Percentiles rank a stretch among this genome's conserved stretches.
phyloP scores from a whole-genome alignment of 1,284 basidiomycete genomes.

The Sanghuangporus sanghuang region DNA sequence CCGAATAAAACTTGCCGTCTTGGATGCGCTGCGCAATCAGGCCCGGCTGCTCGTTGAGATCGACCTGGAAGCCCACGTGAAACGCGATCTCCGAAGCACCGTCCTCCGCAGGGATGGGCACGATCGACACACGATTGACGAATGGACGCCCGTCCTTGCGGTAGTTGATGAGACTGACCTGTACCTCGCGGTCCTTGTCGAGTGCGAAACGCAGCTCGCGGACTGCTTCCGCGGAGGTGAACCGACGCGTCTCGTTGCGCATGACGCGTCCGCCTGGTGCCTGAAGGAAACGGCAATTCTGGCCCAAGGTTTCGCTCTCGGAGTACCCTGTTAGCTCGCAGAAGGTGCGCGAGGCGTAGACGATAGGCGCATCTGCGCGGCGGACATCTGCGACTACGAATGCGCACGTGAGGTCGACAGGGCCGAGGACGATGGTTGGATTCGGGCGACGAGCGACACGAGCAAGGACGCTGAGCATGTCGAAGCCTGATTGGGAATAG shows the following conservation, averaged over 20 bases:
- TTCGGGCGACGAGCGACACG: conserved; percentile 72
- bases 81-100: conserved; percentile 63
- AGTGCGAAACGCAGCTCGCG: conserved; percentile 63
- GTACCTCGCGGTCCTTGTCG: conserved; percentile 77
- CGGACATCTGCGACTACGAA: conserved; percentile 87
- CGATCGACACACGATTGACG: conserved; percentile 81
- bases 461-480: conserved; percentile 78
- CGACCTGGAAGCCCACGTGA: conserved; percentile 91
- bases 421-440: conserved; percentile 77
- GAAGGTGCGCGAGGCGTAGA: conserved; percentile 84
- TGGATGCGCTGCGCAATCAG: conserved; percentile 73
- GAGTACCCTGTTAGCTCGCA: conserved; percentile 79
- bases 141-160: conserved; percentile 83
- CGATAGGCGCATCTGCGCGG: conserved; percentile 77
- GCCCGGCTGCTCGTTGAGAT: conserved; percentile 83
- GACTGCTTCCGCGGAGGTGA: conserved; percentile 69
- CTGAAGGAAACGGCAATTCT: conserved; percentile 87
- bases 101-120: conserved; percentile 71
- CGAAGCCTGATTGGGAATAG: conserved; percentile 89
- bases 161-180: conserved; percentile 86
- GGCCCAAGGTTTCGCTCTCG: conserved; percentile 76
- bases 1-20: conserved; percentile 62
- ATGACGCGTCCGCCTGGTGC: conserved; percentile 63
- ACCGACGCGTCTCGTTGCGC: conserved; percentile 61
- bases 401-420: conserved; percentile 87